phyloP scores from a whole-genome alignment of 2,329 filamentous ascomycete species.

The Paracorniculantispora psalliotae region DNA sequence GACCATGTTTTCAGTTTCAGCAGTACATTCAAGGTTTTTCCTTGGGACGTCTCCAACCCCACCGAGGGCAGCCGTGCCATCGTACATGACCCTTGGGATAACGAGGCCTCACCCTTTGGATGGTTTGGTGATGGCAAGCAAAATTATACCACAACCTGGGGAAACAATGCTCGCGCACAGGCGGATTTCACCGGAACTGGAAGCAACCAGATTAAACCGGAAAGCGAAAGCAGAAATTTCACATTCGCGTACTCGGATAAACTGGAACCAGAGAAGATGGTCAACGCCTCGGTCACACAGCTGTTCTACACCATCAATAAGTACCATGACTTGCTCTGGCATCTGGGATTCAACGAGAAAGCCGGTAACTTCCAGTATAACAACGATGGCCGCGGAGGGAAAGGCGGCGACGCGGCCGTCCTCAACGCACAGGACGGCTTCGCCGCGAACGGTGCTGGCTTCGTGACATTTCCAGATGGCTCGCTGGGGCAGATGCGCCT shows the following conservation, averaged over 20 bases:
- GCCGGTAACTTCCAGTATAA: conserved; percentile 57
- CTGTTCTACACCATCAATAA: conserved; percentile 57
- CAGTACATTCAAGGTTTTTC: conserved; percentile 51
- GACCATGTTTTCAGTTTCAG: conserved; percentile 43
- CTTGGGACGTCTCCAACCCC: conserved; percentile 52
- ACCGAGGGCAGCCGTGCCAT: conserved; percentile 40
- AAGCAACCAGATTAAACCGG: conserved; percentile 55
- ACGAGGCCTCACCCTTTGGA: conserved; percentile 43
- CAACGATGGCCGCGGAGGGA: conserved; percentile 50
- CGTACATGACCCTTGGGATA: conserved; percentile 45
- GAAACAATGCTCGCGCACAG: conserved; percentile 56
- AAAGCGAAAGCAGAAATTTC: conserved; percentile 42
- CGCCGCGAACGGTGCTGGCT: conserved; percentile 53
- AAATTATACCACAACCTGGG: conserved; percentile 48
- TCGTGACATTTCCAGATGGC: conserved; percentile 50
- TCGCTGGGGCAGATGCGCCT: conserved; percentile 51
- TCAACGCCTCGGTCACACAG: conserved; percentile 52
- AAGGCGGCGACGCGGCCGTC: conserved; percentile 47
- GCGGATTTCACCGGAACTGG: conserved; percentile 44
- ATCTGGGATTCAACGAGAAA: conserved; percentile 51
- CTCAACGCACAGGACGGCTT: conserved; percentile 53
- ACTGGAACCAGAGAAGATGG: conserved; percentile 37
- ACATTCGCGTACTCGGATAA: conserved; percentile 38
- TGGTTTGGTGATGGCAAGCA: conserved; percentile 46
- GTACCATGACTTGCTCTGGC: conserved; percentile 55